Evolutionary conservation across 805 yeast species (phyloP), one percentile per base, ranked within the genome.

Genomic region (Pichia sporocuriosa): DNA sequence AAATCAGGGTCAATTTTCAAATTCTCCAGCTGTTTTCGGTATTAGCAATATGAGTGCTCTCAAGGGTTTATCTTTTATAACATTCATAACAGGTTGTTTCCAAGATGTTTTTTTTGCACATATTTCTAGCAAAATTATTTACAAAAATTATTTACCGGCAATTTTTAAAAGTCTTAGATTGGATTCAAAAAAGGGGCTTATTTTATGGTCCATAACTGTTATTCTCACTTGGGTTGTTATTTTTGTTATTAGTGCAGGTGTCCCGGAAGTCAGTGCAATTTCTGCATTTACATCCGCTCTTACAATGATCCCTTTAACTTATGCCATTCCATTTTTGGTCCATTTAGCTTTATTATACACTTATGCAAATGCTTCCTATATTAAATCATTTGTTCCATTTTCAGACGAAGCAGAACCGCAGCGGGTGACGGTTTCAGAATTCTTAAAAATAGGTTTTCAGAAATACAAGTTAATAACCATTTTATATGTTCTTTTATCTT

Each of bases 71-170:
- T 62, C 35, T 64, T 66, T 39, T 49, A 55, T 38, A 63, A 68
- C 58, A 51, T 70, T 46, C 49, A 61, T 43, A 48, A 55, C 67
- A 10, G 71, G 69, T 16, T 50, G 69, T 38, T 56, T 70, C 40
- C 75, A 73, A 27, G 71, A 68, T 28, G 65, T 65, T 13, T 59
- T 71, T 43, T 71, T 68, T 47, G 73, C 72, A 22, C 70, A 71
- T 52, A 61, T 71, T 35, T 73, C 73, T 30, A 54, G 68, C 45
- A 71, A 71, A 55, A 68, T 67, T n/a, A 42, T 63, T 21, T 71
- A 69, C 59, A 65, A 64, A 46, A 63, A 67, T 12, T 57, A 67
- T 42, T 44, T 67, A 26, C 61, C 63, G 20, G 40, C 59, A 9
- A 46, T 64, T 15, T 50, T 65, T 43, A 48, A 52, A 12, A 52